Base-by-base conservation (phyloP, 306 rosid species). In the Corylus americana region DNA sequence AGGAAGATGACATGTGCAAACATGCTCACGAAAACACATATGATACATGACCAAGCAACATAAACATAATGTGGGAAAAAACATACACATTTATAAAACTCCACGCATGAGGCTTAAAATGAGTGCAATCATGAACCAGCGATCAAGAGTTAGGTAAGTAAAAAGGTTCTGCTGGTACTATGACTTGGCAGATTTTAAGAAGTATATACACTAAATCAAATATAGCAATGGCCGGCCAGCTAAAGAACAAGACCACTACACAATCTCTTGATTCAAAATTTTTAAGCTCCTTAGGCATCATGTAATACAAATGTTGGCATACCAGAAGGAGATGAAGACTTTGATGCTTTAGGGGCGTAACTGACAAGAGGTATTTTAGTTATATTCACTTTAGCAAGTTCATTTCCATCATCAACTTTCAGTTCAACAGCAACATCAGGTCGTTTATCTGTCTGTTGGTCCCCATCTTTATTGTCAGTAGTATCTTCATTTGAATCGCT, bases 311-410 rank as follows among this genome's bases (percentile, higher is more conserved):
- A 51, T 68, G 71, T 79, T 76, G 72, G 55, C 84, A 66, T 92
- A 94, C 98, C 97, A 77, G 89, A 79, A 63, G 79, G 55, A 81
- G 86, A 4, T 4, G 87, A 61, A 59, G 87, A 78, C 78, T 61
- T 87, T 64, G 91, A 88, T 62, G 91, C 81, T 86, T 88, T 91
- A 70, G 90, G 88, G 35, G 84, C 83, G 37, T 92, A 92, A 82
- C 90, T 88, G 89, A 91, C 92, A 77, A 81, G 75, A 31, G 93
- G 98, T 72, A 91, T 82, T 55, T 81, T 84, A 54, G 81, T 76
- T 76, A 74, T 80, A 73, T 90, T 91, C 80, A 88, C 90, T 77
- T 88, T 76, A 74, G 85, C 91, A 61, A 71, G 80, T 83, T 89
- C 86, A 76, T 70, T 68, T 75, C 58, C 82, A 70, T 79, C 81